phyloP scores from a whole-genome alignment of 176 grass and related monocot genomes.

The Phoenix dactylifera region DNA sequence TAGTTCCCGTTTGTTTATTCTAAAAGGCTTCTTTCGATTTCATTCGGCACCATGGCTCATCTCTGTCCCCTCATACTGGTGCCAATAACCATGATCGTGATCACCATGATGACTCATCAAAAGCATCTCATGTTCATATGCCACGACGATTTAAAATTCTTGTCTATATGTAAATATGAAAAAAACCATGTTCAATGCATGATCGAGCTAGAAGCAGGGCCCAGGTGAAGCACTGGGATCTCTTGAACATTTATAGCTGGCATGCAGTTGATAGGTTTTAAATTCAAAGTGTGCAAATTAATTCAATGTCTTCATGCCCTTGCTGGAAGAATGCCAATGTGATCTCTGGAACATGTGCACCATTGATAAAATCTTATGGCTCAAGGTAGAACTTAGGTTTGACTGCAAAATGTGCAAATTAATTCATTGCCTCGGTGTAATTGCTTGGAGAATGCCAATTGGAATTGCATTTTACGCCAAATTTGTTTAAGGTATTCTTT shows the following conservation, averaged over 20 bases:
- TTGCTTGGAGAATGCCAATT: too few relatives aligned
- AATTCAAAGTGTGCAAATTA: constrained; percentile 8
- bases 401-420: too few relatives aligned
- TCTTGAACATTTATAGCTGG: background rate
- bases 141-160: background rate
- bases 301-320: constrained; percentile 1
- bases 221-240: background rate
- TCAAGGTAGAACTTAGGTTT: too few relatives aligned
- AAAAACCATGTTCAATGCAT: background rate
- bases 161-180: constrained; percentile 13
- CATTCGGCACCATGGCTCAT: background rate
- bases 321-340: background rate
- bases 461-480: too few relatives aligned
- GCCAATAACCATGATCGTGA: constrained; percentile 1
- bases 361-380: too few relatives aligned
- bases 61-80: background rate
- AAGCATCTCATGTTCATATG: constrained; percentile 7
- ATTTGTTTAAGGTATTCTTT: too few relatives aligned
- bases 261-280: constrained; percentile 6
- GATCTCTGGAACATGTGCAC: too few relatives aligned
- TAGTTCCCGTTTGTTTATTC: constrained; percentile 15
- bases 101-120: background rate
- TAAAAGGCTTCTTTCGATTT: background rate
- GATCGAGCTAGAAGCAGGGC: background rate
- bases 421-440: too few relatives aligned